A percentile compares a stretch with the other conserved stretches of the same genome.
Conservation (phyloP, 2,329 filamentous ascomycete genomes). For the Phialemonium atrogriseum region DNA sequence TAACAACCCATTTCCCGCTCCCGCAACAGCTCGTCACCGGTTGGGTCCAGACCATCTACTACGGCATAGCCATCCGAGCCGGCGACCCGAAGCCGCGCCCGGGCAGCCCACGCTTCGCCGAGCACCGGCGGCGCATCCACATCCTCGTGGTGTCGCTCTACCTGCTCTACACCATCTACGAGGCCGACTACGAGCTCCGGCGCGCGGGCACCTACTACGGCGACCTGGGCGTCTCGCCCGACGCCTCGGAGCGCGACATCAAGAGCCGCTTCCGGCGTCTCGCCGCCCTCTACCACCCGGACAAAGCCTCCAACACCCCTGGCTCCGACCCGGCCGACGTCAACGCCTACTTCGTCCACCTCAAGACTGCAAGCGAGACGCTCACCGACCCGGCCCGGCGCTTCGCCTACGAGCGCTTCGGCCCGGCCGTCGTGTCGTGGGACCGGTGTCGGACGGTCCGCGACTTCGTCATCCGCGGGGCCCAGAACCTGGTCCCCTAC, state of each 20-base stretch:
- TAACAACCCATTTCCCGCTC: too few species aligned
- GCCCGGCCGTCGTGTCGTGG: constrained; percentile 62
- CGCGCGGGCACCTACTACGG: constrained; percentile 69
- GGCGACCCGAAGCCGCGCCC: constrained; percentile 72
- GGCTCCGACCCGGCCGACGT: constrained; percentile 21
- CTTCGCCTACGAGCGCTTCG: constrained; percentile 87
- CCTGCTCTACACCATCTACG: constrained; percentile 86
- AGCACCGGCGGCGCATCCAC: constrained; percentile 75
- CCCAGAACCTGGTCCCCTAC: constrained; percentile 48
- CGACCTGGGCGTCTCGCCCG: constrained; percentile 60
- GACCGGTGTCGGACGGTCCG: constrained; percentile 56
- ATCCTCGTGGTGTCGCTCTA: constrained; percentile 76
- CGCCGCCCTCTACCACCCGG: constrained; percentile 67
- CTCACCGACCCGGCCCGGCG: constrained; percentile 67
- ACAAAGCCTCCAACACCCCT: constrained; percentile 53
- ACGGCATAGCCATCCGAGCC: constrained; percentile 80
- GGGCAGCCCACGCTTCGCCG: constrained; percentile 57
- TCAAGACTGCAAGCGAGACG: constrained; percentile 78
- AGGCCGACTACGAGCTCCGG: constrained; percentile 76
- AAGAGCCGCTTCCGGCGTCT: constrained; percentile 80
- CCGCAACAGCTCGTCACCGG: constrained; percentile 60
- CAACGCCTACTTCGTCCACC: constrained; percentile 60
- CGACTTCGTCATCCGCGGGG: constrained; percentile 64
- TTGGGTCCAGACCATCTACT: constrained; percentile 74
- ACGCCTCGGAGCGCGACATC: constrained; percentile 65